Evolutionary conservation across 345 rosid species (phyloP), one percentile per base, ranked within the genome.

Genomic region (Brassica cretica): DNA sequence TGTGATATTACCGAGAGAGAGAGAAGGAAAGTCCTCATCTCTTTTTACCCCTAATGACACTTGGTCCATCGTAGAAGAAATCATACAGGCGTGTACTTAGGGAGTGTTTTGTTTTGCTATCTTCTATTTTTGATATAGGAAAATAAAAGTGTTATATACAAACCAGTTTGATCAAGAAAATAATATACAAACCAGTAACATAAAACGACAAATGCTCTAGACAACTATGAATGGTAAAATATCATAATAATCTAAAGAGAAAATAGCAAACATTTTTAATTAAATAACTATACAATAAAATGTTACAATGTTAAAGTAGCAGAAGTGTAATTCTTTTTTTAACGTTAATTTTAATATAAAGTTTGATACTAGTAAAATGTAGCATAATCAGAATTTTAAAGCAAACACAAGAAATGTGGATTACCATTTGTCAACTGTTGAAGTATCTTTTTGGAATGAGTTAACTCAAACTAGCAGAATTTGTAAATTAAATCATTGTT

Each of bases 1-100:
- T 64, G 74, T 73, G 64, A 66, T 11, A 72, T 41, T 72, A 59
- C 61, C 81, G 64, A 78, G 77, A 72, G 46, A 71, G 75, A 33
- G 58, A 37, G 66, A 32, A 58, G 27, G 78, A 49, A 25, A 29
- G 9, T 30, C n/a, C 4, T 59, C 62, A 64, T 2, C 1, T 15
- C 2, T 8, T 51, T 49, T 51, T 33, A 63, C 44, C 70, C 6
- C 56, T 37, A 77, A 71, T 44, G 77, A 72, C 73, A 78, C 63
- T 41, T 72, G 72, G 68, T 72, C 8, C 68, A 72, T 72, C 46
- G n/a, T 59, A 8, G 55, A 64, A 41, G 61, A 12, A 41, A 19
- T 29, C 32, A 39, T 56, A 30, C 61, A 77, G 65, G 16, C 32
- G 71, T 71, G 39, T 68, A 30, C 10, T 70, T 16, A 55, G 35